Percentiles rank a stretch among this genome's conserved stretches.
These are phyloP conservation scores for Xerocomellus dryophilus DNA, from an alignment of 768 basidiomycete species.

Conservation along the genomic window DNA sequence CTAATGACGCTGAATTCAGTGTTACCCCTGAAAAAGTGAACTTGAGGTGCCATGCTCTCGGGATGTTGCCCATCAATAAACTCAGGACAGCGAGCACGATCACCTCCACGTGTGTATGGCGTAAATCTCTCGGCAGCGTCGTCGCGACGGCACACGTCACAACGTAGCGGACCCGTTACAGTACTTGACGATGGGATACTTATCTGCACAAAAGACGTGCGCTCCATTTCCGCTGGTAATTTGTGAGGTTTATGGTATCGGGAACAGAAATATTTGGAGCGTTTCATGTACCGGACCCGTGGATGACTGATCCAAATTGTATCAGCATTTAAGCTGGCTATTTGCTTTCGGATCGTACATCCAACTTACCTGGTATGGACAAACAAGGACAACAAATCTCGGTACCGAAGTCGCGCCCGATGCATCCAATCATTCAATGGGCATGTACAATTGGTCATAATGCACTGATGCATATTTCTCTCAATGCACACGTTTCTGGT, in stretches of 20 bases:
- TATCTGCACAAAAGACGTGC: background rate
- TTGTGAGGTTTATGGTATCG: background rate
- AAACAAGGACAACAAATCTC: background rate
- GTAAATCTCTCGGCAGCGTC: background rate
- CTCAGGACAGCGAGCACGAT: background rate
- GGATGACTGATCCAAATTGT: background rate
- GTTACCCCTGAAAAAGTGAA: background rate
- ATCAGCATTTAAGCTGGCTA: background rate
- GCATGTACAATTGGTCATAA: background rate
- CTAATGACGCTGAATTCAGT: background rate
- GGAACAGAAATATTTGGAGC: background rate
- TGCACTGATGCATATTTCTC: background rate
- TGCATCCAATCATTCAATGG: background rate
- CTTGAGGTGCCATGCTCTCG: background rate
- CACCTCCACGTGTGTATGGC: background rate
- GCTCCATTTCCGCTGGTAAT: background rate
- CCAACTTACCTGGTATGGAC: no score
- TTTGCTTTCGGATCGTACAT: background rate
- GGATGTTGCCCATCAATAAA: background rate
- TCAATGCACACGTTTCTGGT: background rate
- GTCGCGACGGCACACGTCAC: constrained; percentile 2
- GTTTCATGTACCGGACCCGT: constrained; percentile 9
- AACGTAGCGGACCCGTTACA: background rate
- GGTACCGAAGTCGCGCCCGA: background rate
- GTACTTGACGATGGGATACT: background rate